A percentile compares a stretch with the other conserved stretches of the same genome.
phyloP scores from a whole-genome alignment of 2,329 filamentous ascomycete genomes.

The Neocatenulostroma microsporum region DNA sequence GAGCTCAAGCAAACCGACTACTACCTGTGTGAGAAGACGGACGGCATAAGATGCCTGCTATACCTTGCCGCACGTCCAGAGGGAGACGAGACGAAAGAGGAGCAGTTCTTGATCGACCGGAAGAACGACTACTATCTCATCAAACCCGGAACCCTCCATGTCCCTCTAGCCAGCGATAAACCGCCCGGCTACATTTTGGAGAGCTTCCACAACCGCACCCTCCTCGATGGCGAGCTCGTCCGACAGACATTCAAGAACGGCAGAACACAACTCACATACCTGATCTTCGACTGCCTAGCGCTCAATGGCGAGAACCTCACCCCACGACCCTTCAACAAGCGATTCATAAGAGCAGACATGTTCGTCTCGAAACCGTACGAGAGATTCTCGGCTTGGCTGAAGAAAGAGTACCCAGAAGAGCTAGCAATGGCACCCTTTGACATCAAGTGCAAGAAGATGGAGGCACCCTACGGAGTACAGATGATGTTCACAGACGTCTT shows the following conservation, averaged over 20 bases:
- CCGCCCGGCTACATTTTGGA: slow-evolving; percentile 32
- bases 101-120: slow-evolving; percentile 90
- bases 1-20: slow-evolving; percentile 81
- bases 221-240: slow-evolving; percentile 91
- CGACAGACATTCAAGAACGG: slow-evolving; percentile 61
- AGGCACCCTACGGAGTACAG: slow-evolving; percentile 78
- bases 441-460: slow-evolving; percentile 80
- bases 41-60: slow-evolving; percentile 90
- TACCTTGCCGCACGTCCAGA: slow-evolving; percentile 63
- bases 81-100: slow-evolving; percentile 41
- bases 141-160: slow-evolving; percentile 61
- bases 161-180: slow-evolving; percentile 53
- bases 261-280: slow-evolving; percentile 64
- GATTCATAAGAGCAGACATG: slow-evolving; percentile 70
- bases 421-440: slow-evolving; percentile 65
- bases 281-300: slow-evolving; percentile 89
- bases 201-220: slow-evolving; percentile 67
- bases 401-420: slow-evolving; percentile 61
- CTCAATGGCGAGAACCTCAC: slow-evolving; percentile 70
- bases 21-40: slow-evolving; percentile 97
- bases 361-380: slow-evolving; percentile 20
- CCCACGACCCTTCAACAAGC: slow-evolving; percentile 75
- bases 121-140: slow-evolving; percentile 96
- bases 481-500: slow-evolving; percentile 88
- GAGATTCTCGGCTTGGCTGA: slow-evolving; percentile 41